Conservation (phyloP, 345 rosid species). For the Tarenaya hassleriana region DNA sequence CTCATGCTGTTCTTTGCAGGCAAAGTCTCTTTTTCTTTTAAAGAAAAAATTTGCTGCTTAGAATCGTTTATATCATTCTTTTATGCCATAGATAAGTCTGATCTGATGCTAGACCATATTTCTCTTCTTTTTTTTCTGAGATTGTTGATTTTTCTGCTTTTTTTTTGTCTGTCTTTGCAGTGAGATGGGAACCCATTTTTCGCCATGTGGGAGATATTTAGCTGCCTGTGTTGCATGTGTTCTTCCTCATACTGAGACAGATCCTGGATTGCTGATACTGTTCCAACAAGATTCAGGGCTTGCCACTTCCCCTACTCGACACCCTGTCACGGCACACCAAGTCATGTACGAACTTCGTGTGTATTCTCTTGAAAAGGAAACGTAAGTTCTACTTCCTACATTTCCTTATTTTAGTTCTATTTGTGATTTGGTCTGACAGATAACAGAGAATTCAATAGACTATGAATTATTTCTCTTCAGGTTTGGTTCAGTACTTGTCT, state of each 20-base stretch:
- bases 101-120: conserved; percentile 13
- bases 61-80: conserved; percentile 2
- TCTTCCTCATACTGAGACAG: conserved; percentile 75
- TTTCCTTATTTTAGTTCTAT: conserved; percentile 4
- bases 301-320: conserved; percentile 91
- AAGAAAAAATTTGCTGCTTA: background rate
- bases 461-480: conserved; percentile 35
- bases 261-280: conserved; percentile 59
- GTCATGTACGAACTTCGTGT: conserved; percentile 96
- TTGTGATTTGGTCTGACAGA: background rate
- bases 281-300: conserved; percentile 63
- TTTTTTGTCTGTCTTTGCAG: conserved; percentile 39
- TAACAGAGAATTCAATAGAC: conserved; percentile 12
- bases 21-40: conserved; percentile 17
- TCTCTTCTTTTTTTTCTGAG: background rate
- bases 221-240: conserved; percentile 97
- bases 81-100: background rate
- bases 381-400: conserved; percentile 43
- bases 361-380: conserved; percentile 87
- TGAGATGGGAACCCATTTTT: conserved; percentile 99
- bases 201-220: conserved; percentile 96
- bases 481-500: conserved; percentile 78
- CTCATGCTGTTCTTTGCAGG: conserved; percentile 99
- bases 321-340: conserved; percentile 87
- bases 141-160: conserved; percentile 10